Conservation (phyloP, 1,284 basidiomycete species). For the Meira miltonrushii region DNA sequence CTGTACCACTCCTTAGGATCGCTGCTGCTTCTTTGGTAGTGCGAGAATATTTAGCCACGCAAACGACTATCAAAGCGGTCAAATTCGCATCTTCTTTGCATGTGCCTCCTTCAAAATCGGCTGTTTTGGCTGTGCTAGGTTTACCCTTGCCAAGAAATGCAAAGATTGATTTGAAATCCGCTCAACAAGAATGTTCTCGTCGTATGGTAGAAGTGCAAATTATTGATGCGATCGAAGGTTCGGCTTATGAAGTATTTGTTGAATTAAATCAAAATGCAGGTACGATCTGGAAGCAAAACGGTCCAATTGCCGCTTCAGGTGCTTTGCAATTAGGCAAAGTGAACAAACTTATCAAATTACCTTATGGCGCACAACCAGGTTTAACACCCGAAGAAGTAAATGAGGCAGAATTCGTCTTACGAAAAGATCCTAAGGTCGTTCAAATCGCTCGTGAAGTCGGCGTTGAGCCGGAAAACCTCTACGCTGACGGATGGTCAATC, state of each 20-base stretch:
- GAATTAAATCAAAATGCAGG: not conserved
- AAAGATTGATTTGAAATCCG: not conserved
- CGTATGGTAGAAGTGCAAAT: not conserved
- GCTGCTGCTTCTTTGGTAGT: not conserved
- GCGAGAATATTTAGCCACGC: not conserved
- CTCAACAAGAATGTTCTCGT: not conserved
- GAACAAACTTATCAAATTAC: slow-evolving; percentile 57
- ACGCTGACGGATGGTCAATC: slow-evolving; percentile 59
- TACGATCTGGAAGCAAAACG: not conserved
- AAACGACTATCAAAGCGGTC: not conserved
- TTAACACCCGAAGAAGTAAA: slow-evolving; percentile 73
- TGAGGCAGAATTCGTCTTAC: slow-evolving; percentile 65
- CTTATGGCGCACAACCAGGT: slow-evolving; percentile 68
- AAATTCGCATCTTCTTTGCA: not conserved
- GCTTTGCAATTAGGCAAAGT: slow-evolving; percentile 19
- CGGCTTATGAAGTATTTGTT: not conserved
- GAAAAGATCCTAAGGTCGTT: slow-evolving; percentile 63
- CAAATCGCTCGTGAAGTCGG: slow-evolving; percentile 71
- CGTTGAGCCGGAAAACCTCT: slow-evolving; percentile 67
- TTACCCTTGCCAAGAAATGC: not conserved
- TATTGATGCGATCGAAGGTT: not conserved
- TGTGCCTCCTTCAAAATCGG: not conserved
- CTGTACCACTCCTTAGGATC: not conserved
- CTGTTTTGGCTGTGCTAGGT: not conserved
- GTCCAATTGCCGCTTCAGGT: not conserved